Conservation (phyloP, 805 yeast genomes). For the Candida boleticola region DNA sequence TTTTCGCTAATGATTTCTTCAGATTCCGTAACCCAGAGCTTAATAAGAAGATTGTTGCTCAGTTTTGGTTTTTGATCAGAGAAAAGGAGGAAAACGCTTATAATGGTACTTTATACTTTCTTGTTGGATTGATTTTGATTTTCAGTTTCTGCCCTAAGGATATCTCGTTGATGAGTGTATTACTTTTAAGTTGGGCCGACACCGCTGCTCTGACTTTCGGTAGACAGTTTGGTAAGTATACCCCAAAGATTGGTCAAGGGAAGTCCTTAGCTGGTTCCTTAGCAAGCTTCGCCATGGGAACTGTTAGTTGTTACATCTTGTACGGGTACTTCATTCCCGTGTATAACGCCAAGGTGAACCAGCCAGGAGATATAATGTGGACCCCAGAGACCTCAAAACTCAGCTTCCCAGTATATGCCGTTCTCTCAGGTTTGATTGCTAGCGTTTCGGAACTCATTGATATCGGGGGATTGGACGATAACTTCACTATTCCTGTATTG, state of each 20-base stretch:
- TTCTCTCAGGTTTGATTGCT: constrained; percentile 76
- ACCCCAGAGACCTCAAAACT: constrained; percentile 57
- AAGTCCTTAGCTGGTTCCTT: constrained; percentile 22
- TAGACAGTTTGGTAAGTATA: constrained; percentile 20
- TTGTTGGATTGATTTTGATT: constrained; percentile 73
- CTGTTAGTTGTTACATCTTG: constrained; percentile 58
- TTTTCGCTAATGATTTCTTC: constrained; percentile 63
- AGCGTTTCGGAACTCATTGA: constrained; percentile 85
- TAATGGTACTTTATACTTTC: constrained; percentile 88
- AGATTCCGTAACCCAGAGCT: constrained; percentile 62
- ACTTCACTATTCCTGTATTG: constrained; percentile 88
- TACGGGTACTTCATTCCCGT: constrained; percentile 74
- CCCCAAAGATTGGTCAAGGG: constrained; percentile 16
- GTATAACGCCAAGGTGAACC: constrained; percentile 49
- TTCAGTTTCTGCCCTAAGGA: constrained; percentile 76
- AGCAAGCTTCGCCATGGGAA: constrained; percentile 70
- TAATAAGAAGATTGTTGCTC: constrained; percentile 63
- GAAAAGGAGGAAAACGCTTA: constrained; percentile 67
- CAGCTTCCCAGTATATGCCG: constrained; percentile 49
- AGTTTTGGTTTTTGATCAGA: constrained; percentile 81
- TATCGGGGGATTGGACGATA: constrained; percentile 79
- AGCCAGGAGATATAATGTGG: constrained; percentile 64
- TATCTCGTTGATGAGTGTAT: constrained; percentile 69
- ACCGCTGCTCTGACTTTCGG: constrained; percentile 14
- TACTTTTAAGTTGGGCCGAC: constrained; percentile 79